Conservation (phyloP, 768 basidiomycete species). For the Pilatotrama ljubarskyi region DNA sequence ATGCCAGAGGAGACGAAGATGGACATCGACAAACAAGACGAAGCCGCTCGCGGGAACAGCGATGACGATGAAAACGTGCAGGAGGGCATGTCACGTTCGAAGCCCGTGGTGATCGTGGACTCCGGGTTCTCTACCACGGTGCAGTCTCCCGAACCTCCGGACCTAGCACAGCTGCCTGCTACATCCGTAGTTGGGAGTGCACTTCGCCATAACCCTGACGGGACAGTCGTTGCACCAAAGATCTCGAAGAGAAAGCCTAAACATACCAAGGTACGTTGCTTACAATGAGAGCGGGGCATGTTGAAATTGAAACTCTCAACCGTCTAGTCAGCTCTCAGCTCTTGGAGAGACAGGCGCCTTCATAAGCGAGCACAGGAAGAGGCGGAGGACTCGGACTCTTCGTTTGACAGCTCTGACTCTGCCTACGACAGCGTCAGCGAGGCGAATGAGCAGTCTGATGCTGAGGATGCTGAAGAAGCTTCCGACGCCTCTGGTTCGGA, state of each 20-base stretch:
- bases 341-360: conserved; percentile 45
- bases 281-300: not conserved
- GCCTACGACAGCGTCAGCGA: conserved; percentile 47
- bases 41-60: too few relatives aligned
- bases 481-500: conserved; percentile 3
- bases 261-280: conserved; percentile 40
- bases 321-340: conserved; percentile 35
- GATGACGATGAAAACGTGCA: conserved; percentile 14
- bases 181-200: conserved; percentile 50
- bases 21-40: conserved; percentile 4
- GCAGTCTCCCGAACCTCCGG: conserved; percentile 11
- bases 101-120: conserved; percentile 28
- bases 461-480: conserved; percentile 20
- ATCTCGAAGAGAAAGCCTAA: conserved; percentile 46
- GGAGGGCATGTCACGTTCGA: conserved; percentile 24
- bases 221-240: conserved; percentile 51
- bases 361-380: conserved; percentile 14
- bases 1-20: conserved; percentile 30
- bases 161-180: not conserved
- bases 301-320: conserved; percentile 28
- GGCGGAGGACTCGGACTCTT: conserved; percentile 49
- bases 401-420: conserved; percentile 80
- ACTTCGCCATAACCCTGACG: conserved; percentile 65
- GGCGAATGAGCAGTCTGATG: conserved; percentile 27
- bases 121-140: conserved; percentile 23